Base-by-base conservation (phyloP, 2,329 filamentous ascomycete genomes). In the Zalaria obscura region DNA sequence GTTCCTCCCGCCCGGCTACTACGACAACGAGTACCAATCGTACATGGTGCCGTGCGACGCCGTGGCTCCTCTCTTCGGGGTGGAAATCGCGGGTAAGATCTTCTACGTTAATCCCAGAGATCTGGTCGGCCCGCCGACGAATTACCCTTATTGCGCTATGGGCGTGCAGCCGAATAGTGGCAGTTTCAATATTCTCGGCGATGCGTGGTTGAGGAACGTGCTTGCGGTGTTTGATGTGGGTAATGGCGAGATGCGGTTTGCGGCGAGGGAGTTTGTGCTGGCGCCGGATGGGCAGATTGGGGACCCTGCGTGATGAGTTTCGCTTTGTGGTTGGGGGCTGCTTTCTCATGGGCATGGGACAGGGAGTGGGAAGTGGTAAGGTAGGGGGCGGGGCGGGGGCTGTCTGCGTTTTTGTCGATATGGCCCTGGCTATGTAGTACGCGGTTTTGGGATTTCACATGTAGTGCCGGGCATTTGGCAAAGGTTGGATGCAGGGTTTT, bases 211-310 rank as follows among this genome's bases (percentile, higher is more conserved):
- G 52, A 68, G 67, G 53, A 70, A 68, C 45, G 68, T 72, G 1
- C 52, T 73, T 4, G 56, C 62, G 6, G 67, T 72, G 2, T 71
- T 68, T 52, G 69, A 72, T 55, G 59, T 72, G 43, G 67, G 66
- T 7, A 62, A 57, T 18, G 55, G 55, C 36, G 55, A 65, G 53
- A 63, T 72, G 63, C 53, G 62, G n/a, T 70, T 72, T 50, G 62
- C 67, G 18, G 53, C 54, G 26, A 54, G 56, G 47, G 43, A 54
- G 44, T 56, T 35, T 38, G 25, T 29, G 32, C 35, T 39, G 41
- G 38, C 34, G 18, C 18, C 18, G 18, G 18, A 18, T 18, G 18
- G 18, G 18, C 18, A 18, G 18, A 18, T 18, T 18, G 18, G 18
- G 18, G 18, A 18, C 18, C 18, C 18, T 18, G 18, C 18, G 18